Base-by-base conservation (phyloP, 768 basidiomycete genomes). In the Hericium rajendrae region DNA sequence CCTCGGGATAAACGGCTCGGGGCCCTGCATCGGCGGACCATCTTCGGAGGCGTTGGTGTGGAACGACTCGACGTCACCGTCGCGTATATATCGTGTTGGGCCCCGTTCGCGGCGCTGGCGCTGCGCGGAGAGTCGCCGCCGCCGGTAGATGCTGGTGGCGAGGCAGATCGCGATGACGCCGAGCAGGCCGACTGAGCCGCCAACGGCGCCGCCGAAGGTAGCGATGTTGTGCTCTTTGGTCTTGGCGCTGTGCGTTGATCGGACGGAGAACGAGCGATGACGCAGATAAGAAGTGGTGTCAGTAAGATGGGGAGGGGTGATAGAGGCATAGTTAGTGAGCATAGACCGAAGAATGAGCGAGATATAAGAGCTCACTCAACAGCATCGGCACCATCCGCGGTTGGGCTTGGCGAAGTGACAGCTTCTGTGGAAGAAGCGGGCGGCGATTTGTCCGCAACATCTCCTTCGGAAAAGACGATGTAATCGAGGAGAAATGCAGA, bases 181-280 rank as follows among this genome's bases (percentile, higher is more conserved):
- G 11, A 83, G 74, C 20, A 80, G 74, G 32, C 81, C 81, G 16
- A 80, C 73, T 32, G 72, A 74, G 28, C 78, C 77, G 0, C 78
- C 79, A 22, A 83, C 71, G 1, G 77, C 79, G n/a, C 74, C 78
- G 1, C 72, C 80, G 63, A 84, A 82, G 6, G 81, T 80, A 15
- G 72, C 75, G 51, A 68, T 60, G 52, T 67, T 68, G 56, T 69
- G 64, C 37, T 61, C 54, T 60, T 68, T 67, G 28, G 53, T 26
- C 13, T 51, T 51, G 32, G 52, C 48, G 3, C 56, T 57, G 24
- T 54, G 53, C 43, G 12, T 61, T 53, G 22, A 63, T 32, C 32
- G 32, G 32, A 32, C 32, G 32, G 9, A 8, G 32, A 8, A 6
- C 32, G 32, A 32, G 6, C 32, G 32, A 32, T 32, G 32, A 32